Evolutionary conservation across 768 basidiomycete genomes (phyloP).

Genomic region (Auricularia sp.): DNA sequence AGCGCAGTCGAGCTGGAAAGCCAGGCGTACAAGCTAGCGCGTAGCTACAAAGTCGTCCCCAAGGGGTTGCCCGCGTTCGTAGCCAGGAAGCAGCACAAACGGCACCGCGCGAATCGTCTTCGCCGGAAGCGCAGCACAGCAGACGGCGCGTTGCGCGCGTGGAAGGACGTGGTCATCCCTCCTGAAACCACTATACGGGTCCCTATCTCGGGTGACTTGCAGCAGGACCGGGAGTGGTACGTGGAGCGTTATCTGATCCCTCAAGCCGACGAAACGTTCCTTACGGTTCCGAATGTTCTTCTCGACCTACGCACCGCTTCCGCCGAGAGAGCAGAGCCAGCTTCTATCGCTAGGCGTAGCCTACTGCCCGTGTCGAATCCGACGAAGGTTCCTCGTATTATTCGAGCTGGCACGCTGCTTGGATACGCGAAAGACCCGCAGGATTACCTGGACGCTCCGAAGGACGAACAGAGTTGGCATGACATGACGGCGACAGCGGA

Average conservation of each 20-base stretch:
- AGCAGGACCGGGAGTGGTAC: neutral
- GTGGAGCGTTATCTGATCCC: neutral
- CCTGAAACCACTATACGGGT: slow-evolving; percentile 2
- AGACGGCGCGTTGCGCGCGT: slow-evolving; percentile 1
- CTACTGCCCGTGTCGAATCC: slow-evolving; percentile 9
- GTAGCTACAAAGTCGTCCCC: neutral
- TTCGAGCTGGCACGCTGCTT: slow-evolving; percentile 5
- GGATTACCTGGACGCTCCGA: slow-evolving; percentile 4
- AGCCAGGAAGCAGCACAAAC: neutral
- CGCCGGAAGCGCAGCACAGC: neutral
- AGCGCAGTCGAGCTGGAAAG: neutral
- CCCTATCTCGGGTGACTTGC: neutral
- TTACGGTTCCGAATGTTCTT: neutral
- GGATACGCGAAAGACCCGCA: slow-evolving; percentile 6
- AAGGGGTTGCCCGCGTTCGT: neutral
- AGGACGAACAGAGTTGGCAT: neutral
- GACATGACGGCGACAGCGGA: neutral
- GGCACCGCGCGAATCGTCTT: neutral
- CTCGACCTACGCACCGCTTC: neutral
- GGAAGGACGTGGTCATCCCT: neutral
- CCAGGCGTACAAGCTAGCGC: neutral
- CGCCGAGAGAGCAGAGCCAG: slow-evolving; percentile 4
- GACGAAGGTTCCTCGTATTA: slow-evolving; percentile 1
- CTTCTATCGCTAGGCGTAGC: neutral
- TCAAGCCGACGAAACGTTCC: neutral